Percentiles rank a stretch among this genome's conserved stretches.
Evolutionary conservation across 75 land plant species (phyloP).

Genomic region (Gnetum montanum): DNA sequence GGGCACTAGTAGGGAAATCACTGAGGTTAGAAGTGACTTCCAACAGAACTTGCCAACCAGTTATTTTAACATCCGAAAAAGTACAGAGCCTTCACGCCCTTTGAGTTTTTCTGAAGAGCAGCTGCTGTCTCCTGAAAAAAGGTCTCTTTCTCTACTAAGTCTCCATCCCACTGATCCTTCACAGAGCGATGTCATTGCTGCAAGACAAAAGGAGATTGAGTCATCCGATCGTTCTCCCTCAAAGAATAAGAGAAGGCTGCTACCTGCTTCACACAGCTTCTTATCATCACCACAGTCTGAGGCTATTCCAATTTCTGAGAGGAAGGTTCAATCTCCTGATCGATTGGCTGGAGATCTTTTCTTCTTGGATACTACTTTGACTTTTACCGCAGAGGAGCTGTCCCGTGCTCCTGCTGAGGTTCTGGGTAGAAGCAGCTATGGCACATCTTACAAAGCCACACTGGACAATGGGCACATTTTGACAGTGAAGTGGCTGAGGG

Average conservation of each 20-base stretch:
- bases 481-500: conserved; percentile 77
- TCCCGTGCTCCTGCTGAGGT: conserved; percentile 93
- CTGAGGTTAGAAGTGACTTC: conserved; percentile 3
- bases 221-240: conserved; percentile 4
- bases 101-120: conserved; percentile 48
- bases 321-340: conserved; percentile 64
- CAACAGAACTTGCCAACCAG: conserved; percentile 4
- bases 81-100: conserved; percentile 18
- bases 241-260: conserved; percentile 21
- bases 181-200: conserved; percentile 8
- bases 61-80: conserved; percentile 19
- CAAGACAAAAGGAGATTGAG: neutral
- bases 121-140: conserved; percentile 32
- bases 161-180: conserved; percentile 27
- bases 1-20: neutral
- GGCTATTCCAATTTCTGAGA: conserved; percentile 1
- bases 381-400: conserved; percentile 74
- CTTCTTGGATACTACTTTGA: conserved; percentile 48
- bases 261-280: conserved; percentile 27
- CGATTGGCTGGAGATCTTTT: conserved; percentile 69
- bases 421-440: conserved; percentile 82
- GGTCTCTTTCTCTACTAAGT: conserved; percentile 18
- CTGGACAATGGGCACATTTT: conserved; percentile 59
- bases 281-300: conserved; percentile 20
- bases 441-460: conserved; percentile 83